Percentiles rank a stretch among this genome's conserved stretches.
These are phyloP conservation scores for Boletus huronensis DNA, from an alignment of 768 basidiomycete genomes.

Conservation along the genomic window DNA sequence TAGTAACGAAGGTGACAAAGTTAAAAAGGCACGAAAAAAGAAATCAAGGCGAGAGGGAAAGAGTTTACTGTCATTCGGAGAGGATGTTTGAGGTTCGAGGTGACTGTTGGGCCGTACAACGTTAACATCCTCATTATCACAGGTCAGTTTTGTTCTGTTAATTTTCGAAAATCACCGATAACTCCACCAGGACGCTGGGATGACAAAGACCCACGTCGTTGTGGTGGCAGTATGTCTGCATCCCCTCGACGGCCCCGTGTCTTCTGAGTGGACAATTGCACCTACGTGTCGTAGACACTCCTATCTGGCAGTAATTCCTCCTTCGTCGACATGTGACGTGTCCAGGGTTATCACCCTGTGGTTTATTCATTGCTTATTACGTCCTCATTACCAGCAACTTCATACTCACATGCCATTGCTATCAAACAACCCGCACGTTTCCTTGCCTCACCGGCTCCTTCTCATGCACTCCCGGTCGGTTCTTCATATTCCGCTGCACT, in stretches of 20 bases:
- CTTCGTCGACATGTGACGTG: neutral
- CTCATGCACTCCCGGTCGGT: slow-evolving; percentile 5
- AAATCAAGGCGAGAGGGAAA: slow-evolving; percentile 50
- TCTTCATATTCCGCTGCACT: slow-evolving; percentile 7
- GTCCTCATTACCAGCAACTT: slow-evolving; percentile 6
- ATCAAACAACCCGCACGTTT: slow-evolving; percentile 7
- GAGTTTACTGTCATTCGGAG: slow-evolving; percentile 36
- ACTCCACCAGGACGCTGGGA: neutral
- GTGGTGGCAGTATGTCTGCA: neutral
- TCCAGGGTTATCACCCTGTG: slow-evolving; percentile 3
- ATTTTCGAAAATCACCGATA: neutral
- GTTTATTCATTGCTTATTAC: slow-evolving; percentile 9
- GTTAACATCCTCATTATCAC: neutral
- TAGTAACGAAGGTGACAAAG: slow-evolving; percentile 16
- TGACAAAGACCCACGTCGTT: neutral
- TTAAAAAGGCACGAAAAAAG: slow-evolving; percentile 42
- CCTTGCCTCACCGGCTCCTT: neutral
- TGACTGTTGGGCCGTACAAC: neutral
- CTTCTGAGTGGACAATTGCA: neutral
- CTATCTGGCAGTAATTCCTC: neutral
- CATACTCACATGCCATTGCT: slow-evolving; percentile 1
- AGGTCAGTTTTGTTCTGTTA: slow-evolving; percentile 5
- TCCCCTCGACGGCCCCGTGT: neutral
- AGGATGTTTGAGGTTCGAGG: slow-evolving; percentile 26
- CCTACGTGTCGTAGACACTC: neutral